Percentiles rank a stretch among this genome's conserved stretches.
phyloP scores from a whole-genome alignment of 768 basidiomycete genomes.

The Phylloporus arenicola region DNA sequence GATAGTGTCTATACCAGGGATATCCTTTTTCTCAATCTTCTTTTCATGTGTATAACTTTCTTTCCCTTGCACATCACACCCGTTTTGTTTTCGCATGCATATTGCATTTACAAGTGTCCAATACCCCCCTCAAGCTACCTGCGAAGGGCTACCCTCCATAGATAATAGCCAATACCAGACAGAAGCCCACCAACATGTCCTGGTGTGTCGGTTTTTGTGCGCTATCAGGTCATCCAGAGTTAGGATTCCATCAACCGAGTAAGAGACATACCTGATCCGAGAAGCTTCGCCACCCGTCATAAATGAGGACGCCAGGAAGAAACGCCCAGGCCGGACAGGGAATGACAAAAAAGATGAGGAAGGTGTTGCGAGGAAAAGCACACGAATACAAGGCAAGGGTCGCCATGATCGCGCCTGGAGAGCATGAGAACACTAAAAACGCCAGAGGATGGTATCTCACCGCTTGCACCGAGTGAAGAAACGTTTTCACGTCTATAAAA shows the following conservation, averaged over 20 bases:
- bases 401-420: conserved; percentile 64
- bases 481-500: conserved; percentile 24
- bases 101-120: conserved; percentile 7
- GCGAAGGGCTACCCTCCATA: conserved; percentile 28
- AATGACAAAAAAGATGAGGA: conserved; percentile 69
- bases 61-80: conserved; percentile 5
- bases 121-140: conserved; percentile 20
- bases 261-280: conserved; percentile 29
- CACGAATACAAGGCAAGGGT: conserved; percentile 69
- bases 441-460: conserved; percentile 32
- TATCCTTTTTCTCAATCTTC: neutral
- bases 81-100: conserved; percentile 12
- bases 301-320: conserved; percentile 53
- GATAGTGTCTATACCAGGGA: too few relatives aligned
- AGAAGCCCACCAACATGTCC: conserved; percentile 69
- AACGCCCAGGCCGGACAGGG: conserved; percentile 77
- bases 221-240: conserved; percentile 31
- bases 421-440: conserved; percentile 1
- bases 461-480: conserved; percentile 66
- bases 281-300: conserved; percentile 32
- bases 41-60: conserved; percentile 1
- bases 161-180: conserved; percentile 53
- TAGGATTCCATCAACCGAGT: neutral
- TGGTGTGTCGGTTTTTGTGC: conserved; percentile 49
- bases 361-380: conserved; percentile 57